phyloP scores from a whole-genome alignment of 23 red algal genomes.

The Gracilariopsis chorda region DNA sequence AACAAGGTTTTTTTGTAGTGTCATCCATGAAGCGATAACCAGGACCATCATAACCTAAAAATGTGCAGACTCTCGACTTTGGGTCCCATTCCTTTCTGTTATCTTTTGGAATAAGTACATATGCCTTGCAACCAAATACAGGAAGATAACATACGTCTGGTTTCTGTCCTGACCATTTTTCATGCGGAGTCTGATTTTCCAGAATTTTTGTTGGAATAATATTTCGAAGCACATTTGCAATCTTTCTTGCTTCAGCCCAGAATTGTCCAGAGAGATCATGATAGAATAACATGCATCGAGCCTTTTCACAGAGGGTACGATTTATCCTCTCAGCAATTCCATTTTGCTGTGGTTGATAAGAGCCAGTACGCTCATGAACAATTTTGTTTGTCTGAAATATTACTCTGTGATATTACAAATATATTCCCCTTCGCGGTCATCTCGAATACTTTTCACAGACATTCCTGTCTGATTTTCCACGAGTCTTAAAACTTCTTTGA shows the following conservation, averaged over 20 bases:
- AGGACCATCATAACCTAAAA: not conserved
- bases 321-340: slow-evolving; percentile 12
- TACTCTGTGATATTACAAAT: not conserved
- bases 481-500: not conserved
- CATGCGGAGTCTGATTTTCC: not conserved
- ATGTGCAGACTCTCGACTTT: not conserved
- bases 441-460: not conserved
- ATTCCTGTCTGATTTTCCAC: slow-evolving; percentile 5
- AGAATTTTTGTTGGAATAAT: not conserved
- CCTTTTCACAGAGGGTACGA: slow-evolving; percentile 8
- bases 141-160: not conserved
- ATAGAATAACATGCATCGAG: not conserved
- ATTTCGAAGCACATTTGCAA: not conserved
- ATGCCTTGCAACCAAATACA: not conserved
- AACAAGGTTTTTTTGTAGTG: not conserved
- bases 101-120: not conserved
- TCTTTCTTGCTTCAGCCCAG: not conserved
- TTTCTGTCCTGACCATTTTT: not conserved
- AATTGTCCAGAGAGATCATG: not conserved
- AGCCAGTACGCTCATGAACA: not conserved
- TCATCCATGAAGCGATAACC: not conserved
- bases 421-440: slow-evolving; percentile 19
- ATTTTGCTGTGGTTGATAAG: slow-evolving; percentile 28
- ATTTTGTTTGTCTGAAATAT: not conserved
- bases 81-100: not conserved